A percentile compares a stretch with the other conserved stretches of the same genome.
These are phyloP conservation scores for Helotiales sp. DNA, from an alignment of 2,329 filamentous ascomycete genomes.

Conservation along the genomic window DNA sequence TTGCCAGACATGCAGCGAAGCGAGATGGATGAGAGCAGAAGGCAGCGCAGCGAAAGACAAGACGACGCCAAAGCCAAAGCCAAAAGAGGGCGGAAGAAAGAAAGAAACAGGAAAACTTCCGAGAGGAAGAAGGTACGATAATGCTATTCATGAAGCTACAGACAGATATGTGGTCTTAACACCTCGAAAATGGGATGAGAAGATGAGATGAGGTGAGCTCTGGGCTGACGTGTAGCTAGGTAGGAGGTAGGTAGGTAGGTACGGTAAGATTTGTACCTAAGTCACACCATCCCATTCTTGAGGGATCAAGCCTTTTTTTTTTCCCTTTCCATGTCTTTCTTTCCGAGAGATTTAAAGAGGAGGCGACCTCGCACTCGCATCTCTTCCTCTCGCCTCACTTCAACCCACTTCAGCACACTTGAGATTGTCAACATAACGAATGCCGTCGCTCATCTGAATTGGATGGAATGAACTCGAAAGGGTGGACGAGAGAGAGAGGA, in stretches of 20 bases:
- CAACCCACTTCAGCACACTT: neutral
- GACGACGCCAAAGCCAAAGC: too few relatives aligned
- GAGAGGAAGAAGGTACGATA: too few relatives aligned
- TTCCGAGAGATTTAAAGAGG: neutral
- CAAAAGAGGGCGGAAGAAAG: too few relatives aligned
- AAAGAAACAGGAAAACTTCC: too few relatives aligned
- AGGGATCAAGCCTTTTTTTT: neutral
- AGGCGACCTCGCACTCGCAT: neutral
- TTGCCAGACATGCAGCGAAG: too few relatives aligned
- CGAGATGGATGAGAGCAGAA: too few relatives aligned
- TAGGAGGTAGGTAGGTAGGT: too few relatives aligned
- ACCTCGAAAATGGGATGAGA: neutral
- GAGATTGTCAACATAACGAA: too few relatives aligned
- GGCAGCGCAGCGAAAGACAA: too few relatives aligned
- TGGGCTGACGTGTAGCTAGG: neutral
- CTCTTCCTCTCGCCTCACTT: neutral
- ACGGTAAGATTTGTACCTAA: neutral
- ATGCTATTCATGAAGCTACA: too few relatives aligned
- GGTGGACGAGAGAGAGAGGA: neutral
- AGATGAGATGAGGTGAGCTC: neutral
- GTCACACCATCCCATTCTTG: conserved; percentile 9
- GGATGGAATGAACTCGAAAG: neutral
- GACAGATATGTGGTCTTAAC: too few relatives aligned
- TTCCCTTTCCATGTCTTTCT: neutral
- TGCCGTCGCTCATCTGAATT: neutral